These are phyloP conservation scores for Acer yangbiense DNA, from an alignment of 345 rosid genomes.

Conservation along the genomic window DNA sequence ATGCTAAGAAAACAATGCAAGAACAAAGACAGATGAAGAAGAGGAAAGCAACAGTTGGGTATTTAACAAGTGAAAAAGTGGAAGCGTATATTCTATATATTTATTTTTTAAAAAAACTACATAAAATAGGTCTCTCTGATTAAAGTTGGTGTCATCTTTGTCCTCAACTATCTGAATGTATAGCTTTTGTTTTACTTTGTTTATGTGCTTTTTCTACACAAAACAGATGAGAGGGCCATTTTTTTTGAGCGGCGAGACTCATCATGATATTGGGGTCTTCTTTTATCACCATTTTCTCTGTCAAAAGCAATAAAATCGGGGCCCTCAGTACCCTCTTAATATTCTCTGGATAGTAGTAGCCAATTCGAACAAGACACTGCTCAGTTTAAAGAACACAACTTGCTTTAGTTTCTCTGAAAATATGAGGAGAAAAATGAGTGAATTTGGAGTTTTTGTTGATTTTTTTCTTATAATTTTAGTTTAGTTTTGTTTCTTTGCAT, in stretches of 20 bases:
- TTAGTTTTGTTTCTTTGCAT: background rate
- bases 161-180: constrained; percentile 17
- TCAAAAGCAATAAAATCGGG: constrained; percentile 20
- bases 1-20: constrained; percentile 20
- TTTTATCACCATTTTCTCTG: constrained; percentile 33
- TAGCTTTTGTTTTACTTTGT: constrained; percentile 33
- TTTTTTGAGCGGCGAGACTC: constrained; percentile 41
- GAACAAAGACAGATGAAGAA: constrained; percentile 14
- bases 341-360: background rate
- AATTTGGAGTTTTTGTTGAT: background rate
- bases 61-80: constrained; percentile 21
- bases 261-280: constrained; percentile 35
- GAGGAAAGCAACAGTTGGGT: constrained; percentile 30
- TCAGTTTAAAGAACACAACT: background rate
- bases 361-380: background rate
- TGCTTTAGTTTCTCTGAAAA: background rate
- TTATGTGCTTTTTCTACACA: constrained; percentile 19
- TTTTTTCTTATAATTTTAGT: background rate
- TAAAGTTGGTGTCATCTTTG: constrained; percentile 31
- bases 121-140: constrained; percentile 12
- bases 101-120: background rate
- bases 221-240: constrained; percentile 3
- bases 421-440: background rate
- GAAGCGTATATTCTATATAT: constrained; percentile 6
- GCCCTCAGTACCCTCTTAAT: constrained; percentile 10